Conservation (phyloP, 139 green algal species). For the Chloropicon primus region DNA sequence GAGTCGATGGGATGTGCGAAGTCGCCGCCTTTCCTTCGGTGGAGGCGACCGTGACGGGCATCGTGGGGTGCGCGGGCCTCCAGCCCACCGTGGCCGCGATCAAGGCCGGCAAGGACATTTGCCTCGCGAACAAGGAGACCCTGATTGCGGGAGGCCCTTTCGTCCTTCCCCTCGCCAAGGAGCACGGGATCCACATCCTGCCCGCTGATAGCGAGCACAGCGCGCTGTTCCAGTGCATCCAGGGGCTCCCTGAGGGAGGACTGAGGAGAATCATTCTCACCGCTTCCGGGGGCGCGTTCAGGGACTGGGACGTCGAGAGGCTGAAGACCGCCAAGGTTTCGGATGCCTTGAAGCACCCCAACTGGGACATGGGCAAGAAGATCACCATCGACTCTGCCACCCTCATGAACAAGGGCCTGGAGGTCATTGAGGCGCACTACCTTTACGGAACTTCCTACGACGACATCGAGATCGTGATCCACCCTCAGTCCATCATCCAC, state of each 20-base stretch:
- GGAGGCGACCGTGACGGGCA: conserved; percentile 63
- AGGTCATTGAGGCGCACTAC: conserved; percentile 99
- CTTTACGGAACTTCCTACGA: conserved; percentile 92
- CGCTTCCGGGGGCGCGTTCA: conserved; percentile 92
- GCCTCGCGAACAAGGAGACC: conserved; percentile 99
- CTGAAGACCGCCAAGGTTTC: conserved; percentile 42
- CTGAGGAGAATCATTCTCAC: conserved; percentile 95
- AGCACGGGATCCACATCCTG: conserved; percentile 87
- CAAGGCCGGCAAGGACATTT: conserved; percentile 94
- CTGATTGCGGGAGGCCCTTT: conserved; percentile 88
- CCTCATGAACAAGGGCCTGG: conserved; percentile 97
- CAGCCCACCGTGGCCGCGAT: conserved; percentile 93
- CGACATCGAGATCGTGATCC: conserved; percentile 99
- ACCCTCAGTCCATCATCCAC: conserved; percentile 99
- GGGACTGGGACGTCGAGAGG: conserved; percentile 85
- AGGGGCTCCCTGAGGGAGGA: conserved; percentile 82
- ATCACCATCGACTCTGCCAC: conserved; percentile 96
- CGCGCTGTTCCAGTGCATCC: conserved; percentile 93
- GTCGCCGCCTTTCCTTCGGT: conserved; percentile 32
- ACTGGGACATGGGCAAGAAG: conserved; percentile 95
- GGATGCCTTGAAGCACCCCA: conserved; percentile 72
- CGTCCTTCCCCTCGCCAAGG: conserved; percentile 79
- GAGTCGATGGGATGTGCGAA: conserved; percentile 72
- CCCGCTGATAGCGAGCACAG: conserved; percentile 95
- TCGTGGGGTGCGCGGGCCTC: conserved; percentile 94